Evolutionary conservation across 2,329 filamentous ascomycete species (phyloP), one percentile per base, ranked within the genome.

Genomic region (Fusarium nematophilum): DNA sequence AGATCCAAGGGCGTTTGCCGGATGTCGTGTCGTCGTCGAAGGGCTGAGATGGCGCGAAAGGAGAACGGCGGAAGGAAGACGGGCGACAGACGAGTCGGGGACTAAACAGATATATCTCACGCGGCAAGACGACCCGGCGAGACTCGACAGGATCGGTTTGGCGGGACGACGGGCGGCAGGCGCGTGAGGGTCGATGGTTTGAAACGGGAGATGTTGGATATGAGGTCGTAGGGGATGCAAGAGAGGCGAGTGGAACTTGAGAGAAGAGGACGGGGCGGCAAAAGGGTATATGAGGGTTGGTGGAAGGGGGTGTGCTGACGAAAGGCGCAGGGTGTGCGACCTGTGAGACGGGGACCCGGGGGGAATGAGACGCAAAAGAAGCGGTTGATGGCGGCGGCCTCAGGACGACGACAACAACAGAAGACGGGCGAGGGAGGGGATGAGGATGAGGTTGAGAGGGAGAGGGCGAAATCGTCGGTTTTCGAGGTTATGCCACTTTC

Each of bases 221-320:
- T 49, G 34, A 34, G 45, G 50, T 62, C 43, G 50, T 43, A 39
- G 36, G 43, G 51, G 55, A 50, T 57, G 56, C 34, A 46, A 57
- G 44, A 69, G 50, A 68, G 67, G 60, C 55, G 64, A 54, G 63
- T 64, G 57, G 65, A 68, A 68, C 61, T 66, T 59, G 53, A 57
- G 57, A 56, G 53, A 65, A 60, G 45, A 65, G 42, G 53, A 64
- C 57, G 59, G 53, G 66, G 66, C 58, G 4, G 60, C 47, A 59
- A 66, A 64, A 57, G 67, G 55, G 64, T 68, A 70, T 69, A 69
- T 68, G 63, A 68, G 59, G 55, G 38, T 60, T 46, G 56, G 49
- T 43, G 47, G 45, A 54, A 21, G 56, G 64, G 53, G 44, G 55
- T 45, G 23, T 43, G 43, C 31, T 49, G 48, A 38, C 44, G 36